These are phyloP conservation scores for Begonia masoniana DNA, from an alignment of 306 rosid species.

Conservation along the genomic window DNA sequence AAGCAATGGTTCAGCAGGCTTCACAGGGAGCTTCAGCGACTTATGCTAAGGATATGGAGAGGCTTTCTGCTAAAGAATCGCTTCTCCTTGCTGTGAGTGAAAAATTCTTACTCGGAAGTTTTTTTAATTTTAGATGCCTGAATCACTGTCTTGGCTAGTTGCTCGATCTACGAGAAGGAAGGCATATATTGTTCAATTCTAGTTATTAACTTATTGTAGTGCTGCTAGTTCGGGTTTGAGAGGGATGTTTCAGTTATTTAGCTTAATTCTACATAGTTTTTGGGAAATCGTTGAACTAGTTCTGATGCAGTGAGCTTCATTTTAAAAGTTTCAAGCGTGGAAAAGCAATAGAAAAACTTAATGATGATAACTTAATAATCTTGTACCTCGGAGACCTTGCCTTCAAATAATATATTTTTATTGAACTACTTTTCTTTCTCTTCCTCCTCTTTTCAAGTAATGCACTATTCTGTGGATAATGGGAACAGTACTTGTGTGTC, in stretches of 20 bases:
- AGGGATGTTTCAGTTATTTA: not conserved
- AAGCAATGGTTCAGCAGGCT: constrained; percentile 77
- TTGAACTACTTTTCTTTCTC: not conserved
- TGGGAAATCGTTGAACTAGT: not conserved
- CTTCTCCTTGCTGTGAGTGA: constrained; percentile 92
- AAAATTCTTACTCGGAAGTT: too few relatives aligned
- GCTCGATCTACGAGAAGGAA: too few relatives aligned
- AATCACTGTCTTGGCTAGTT: too few relatives aligned
- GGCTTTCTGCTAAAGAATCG: constrained; percentile 95
- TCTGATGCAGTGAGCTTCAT: not conserved
- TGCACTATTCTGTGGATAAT: too few relatives aligned
- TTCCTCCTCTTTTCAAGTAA: too few relatives aligned
- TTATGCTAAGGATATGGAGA: constrained; percentile 97
- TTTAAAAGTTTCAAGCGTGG: not conserved
- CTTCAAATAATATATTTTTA: not conserved
- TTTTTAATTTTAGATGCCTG: too few relatives aligned
- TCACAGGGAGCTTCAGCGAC: constrained; percentile 79
- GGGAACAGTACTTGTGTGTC: not conserved
- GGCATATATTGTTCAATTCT: too few relatives aligned
- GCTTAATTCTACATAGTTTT: not conserved
- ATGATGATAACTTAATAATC: too few relatives aligned
- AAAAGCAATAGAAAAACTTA: too few relatives aligned
- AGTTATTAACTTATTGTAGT: too few relatives aligned
- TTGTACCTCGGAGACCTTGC: not conserved
- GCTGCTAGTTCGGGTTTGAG: too few relatives aligned